These are phyloP conservation scores for Ilex aquifolium DNA, from an alignment of 257 asterid species.

Conservation along the genomic window DNA sequence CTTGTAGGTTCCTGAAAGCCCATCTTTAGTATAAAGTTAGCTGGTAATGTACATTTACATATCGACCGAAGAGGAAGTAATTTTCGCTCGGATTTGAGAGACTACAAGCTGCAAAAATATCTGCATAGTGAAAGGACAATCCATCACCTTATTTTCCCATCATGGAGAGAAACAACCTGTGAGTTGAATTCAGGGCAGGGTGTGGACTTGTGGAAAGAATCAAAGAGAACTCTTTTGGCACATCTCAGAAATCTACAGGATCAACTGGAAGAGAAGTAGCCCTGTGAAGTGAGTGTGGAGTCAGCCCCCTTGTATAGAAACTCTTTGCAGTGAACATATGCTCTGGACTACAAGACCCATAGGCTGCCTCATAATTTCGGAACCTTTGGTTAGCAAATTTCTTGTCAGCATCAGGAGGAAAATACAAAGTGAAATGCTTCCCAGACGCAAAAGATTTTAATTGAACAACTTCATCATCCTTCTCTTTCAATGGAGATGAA, in stretches of 20 bases:
- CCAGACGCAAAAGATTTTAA: conserved; percentile 12
- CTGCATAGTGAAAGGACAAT: background rate
- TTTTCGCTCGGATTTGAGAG: conserved; percentile 24
- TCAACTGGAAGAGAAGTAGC: conserved; percentile 65
- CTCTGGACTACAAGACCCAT: conserved; percentile 45
- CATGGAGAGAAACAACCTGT: no score
- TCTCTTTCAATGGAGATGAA: conserved; percentile 5
- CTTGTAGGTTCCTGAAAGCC: no score
- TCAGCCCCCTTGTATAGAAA: conserved; percentile 39
- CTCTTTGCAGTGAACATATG: conserved; percentile 49
- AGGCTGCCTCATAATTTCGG: conserved; percentile 27
- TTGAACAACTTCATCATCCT: conserved; percentile 11
- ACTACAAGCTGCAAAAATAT: conserved; percentile 21
- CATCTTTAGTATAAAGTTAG: background rate
- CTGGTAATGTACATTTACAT: conserved; percentile 24
- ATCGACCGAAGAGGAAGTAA: conserved; percentile 14
- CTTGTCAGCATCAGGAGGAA: conserved; percentile 19
- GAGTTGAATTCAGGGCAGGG: no score
- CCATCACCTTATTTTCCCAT: background rate
- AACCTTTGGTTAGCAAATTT: conserved; percentile 19
- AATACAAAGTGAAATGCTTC: conserved; percentile 17
- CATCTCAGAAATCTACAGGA: conserved; percentile 45
- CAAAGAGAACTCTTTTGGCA: conserved; percentile 5
- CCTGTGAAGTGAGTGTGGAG: conserved; percentile 48
- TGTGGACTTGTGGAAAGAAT: background rate